phyloP scores from a whole-genome alignment of 352 stramenopile species.

The Globisporangium spiculum region DNA sequence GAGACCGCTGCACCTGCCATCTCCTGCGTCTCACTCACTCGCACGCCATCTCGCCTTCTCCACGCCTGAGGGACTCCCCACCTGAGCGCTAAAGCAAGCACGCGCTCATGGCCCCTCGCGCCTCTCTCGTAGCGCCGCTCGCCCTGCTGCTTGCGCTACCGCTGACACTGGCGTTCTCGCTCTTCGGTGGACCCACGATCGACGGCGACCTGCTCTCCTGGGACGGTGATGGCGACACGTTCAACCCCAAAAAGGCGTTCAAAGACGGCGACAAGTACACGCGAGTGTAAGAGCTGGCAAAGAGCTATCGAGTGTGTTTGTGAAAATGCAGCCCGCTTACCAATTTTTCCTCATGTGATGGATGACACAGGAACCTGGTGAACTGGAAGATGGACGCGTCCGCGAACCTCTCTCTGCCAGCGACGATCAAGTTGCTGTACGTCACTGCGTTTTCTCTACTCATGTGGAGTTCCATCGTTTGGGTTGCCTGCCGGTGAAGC shows the following conservation, averaged over 20 bases:
- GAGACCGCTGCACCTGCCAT: not conserved
- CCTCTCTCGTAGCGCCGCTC: not conserved
- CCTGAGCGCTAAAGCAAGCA: not conserved
- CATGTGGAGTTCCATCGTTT: not conserved
- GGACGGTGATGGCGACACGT: slow-evolving; percentile 48
- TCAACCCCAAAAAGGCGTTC: slow-evolving; percentile 44
- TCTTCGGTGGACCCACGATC: slow-evolving; percentile 44
- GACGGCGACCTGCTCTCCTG: slow-evolving; percentile 51
- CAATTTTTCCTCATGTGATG: not conserved
- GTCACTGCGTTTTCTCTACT: slow-evolving; percentile 5
- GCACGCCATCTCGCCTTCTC: not conserved
- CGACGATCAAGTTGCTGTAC: slow-evolving; percentile 49
- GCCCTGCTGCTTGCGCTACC: slow-evolving; percentile 9
- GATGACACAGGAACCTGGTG: slow-evolving; percentile 36
- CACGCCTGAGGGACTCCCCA: not conserved
- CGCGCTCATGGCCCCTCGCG: not conserved
- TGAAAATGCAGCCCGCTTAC: not conserved
- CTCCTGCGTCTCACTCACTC: too few relatives aligned
- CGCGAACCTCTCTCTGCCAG: slow-evolving; percentile 41
- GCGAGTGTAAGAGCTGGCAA: slow-evolving; percentile 31
- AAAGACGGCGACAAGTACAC: slow-evolving; percentile 42
- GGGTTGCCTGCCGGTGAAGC: not conserved
- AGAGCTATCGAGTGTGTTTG: not conserved
- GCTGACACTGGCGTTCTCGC: slow-evolving; percentile 22
- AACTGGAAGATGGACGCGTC: slow-evolving; percentile 57